A percentile compares a stretch with the other conserved stretches of the same genome.
phyloP scores from a whole-genome alignment of 805 yeast genomes.

The Maudiozyma pseudohumilis region DNA sequence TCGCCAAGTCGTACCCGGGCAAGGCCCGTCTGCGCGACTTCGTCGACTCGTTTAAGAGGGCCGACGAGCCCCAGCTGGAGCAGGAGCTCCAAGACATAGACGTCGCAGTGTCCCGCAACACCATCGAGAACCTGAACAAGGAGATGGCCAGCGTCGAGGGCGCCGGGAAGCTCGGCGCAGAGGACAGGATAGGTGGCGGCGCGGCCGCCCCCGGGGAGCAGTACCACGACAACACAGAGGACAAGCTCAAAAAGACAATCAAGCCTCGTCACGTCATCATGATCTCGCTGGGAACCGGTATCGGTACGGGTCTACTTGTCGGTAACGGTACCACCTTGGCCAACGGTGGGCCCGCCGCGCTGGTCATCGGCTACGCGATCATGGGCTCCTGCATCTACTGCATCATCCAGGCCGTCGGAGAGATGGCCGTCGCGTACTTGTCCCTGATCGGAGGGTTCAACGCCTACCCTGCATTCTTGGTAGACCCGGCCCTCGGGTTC shows the following conservation, averaged over 20 bases:
- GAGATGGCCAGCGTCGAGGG: not conserved
- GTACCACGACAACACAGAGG: constrained; percentile 7
- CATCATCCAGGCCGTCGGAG: constrained; percentile 57
- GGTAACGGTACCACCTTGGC: constrained; percentile 43
- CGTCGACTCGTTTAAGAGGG: constrained; percentile 16
- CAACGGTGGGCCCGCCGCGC: constrained; percentile 39
- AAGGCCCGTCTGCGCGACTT: constrained; percentile 6
- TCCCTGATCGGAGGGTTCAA: constrained; percentile 55
- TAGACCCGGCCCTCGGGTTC: constrained; percentile 50
- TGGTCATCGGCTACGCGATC: constrained; percentile 46
- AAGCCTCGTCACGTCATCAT: constrained; percentile 47
- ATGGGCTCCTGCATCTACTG: constrained; percentile 50
- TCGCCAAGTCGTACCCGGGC: not conserved
- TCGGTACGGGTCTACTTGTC: constrained; percentile 65
- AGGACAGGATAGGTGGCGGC: not conserved
- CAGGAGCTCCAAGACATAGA: constrained; percentile 1
- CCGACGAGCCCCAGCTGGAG: constrained; percentile 9
- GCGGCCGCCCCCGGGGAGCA: not conserved
- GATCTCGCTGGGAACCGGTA: constrained; percentile 78
- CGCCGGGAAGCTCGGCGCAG: constrained; percentile 1
- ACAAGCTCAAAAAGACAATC: constrained; percentile 30
- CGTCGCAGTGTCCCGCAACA: constrained; percentile 3
- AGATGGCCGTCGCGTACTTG: constrained; percentile 51
- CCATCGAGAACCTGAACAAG: constrained; percentile 1
- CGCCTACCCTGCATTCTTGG: constrained; percentile 43